Evolutionary conservation across 2,329 filamentous ascomycete species (phyloP), one percentile per base, ranked within the genome.

Genomic region (Penicillium sp.): DNA sequence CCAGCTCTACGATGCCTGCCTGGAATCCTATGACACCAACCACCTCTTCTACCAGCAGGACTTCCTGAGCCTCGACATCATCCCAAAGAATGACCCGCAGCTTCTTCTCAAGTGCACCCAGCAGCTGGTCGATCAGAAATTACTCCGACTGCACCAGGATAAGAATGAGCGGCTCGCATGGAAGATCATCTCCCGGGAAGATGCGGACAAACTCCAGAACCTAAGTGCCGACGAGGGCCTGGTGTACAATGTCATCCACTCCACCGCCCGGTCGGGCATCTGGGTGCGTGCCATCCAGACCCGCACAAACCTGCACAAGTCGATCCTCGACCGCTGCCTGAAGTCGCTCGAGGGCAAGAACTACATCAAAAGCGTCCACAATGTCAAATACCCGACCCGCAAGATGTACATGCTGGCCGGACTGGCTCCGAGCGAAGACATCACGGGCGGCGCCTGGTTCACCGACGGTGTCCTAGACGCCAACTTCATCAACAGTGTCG

Each of bases 391-490:
- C 67, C 90, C 90, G 25, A 89, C 87, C 60, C 88, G 94, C 69
- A 96, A 95, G 75, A 96, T 95, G 82, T 99, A 94, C 79, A 95
- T 99, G 81, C 86, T 96, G 66, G 84, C 87, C 48, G 86, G 87
- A 56, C 82, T 99, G 54, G 84, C 85, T 10, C 92, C 94, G 0
- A 90, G 87, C 48, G 92, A 96, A 56, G 88, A 94, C 55, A 89
- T 95, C 42, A 95, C 91, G 0, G 94, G 94, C 43, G 94, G 94
- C 1, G 88, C 90, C 8, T 99, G 92, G 90, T 96, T 94, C 70
- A 92, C 89, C 7, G 91, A 96, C 57, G 89, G 90, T 46, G 88
- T 92, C 58, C 81, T 97, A 11, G 94, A 99, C 72, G 86, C 89
- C 58, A 88, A 88, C 52, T 90, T 99, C 69, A 92, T 97, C 63